Percentiles rank a stretch among this genome's conserved stretches.
Conservation (phyloP, 805 yeast genomes). For the Naumovozyma castellii region DNA sequence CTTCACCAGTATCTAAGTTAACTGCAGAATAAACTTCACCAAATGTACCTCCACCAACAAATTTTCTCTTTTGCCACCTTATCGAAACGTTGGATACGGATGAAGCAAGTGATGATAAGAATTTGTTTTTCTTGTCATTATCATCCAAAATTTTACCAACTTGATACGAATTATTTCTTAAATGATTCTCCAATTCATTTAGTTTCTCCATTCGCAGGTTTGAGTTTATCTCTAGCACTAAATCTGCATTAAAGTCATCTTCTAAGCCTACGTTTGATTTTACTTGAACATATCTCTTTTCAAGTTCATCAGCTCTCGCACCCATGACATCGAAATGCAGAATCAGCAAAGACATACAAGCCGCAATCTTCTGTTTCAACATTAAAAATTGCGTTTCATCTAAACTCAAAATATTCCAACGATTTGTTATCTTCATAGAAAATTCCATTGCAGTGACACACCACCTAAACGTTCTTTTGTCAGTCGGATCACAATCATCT, state of each 20-base stretch:
- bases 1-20: conserved; percentile 88
- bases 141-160: conserved; percentile 89
- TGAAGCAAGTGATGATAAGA: conserved; percentile 75
- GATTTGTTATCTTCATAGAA: conserved; percentile 89
- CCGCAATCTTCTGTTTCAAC: conserved; percentile 75
- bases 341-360: conserved; percentile 85
- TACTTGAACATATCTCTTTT: conserved; percentile 30
- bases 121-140: conserved; percentile 78
- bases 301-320: conserved; percentile 67
- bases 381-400: conserved; percentile 65
- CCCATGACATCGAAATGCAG: conserved; percentile 98
- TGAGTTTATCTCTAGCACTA: conserved; percentile 47
- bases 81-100: conserved; percentile 83
- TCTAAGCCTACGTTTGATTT: conserved; percentile 29
- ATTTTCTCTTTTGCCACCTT: conserved; percentile 94
- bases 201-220: conserved; percentile 62
- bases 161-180: conserved; percentile 35
- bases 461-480: conserved; percentile 87
- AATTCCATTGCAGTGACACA: conserved; percentile 92
- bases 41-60: conserved; percentile 91
- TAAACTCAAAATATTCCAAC: conserved; percentile 76
- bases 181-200: conserved; percentile 47
- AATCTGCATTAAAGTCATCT: conserved; percentile 45
- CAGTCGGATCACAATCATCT: conserved; percentile 91
- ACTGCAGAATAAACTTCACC: conserved; percentile 90